Evolutionary conservation across 2,329 filamentous ascomycete species (phyloP).

Genomic region (Xylaria sp.): DNA sequence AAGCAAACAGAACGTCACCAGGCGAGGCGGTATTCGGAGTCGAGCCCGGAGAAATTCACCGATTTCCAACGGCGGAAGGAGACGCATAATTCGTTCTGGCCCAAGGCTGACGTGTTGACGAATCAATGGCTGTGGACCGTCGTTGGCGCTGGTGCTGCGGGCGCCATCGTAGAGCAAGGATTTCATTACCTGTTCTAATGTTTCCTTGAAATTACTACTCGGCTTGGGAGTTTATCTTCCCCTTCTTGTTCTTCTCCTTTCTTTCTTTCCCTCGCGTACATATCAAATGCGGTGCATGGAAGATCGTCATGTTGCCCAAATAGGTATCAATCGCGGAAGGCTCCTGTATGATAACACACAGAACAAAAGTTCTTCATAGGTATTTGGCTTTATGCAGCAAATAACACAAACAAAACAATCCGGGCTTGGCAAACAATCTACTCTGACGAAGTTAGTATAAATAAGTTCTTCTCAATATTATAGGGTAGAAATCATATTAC

Average conservation of each 20-base stretch:
- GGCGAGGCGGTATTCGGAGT: conserved; percentile 61
- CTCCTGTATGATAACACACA: too few species aligned
- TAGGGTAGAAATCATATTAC: too few species aligned
- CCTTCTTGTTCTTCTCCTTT: not conserved
- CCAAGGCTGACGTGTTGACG: conserved; percentile 56
- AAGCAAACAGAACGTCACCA: conserved; percentile 64
- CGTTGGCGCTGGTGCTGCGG: conserved; percentile 59
- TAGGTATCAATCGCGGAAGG: not conserved
- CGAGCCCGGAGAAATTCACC: conserved; percentile 61
- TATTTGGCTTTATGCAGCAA: too few species aligned
- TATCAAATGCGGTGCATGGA: not conserved
- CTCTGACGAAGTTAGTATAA: too few species aligned
- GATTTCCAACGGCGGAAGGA: conserved; percentile 62
- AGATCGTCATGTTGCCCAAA: not conserved
- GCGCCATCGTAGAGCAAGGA: conserved; percentile 58
- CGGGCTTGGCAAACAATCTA: too few species aligned
- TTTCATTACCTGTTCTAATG: conserved; percentile 24
- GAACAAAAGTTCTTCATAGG: too few species aligned
- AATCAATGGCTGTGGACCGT: conserved; percentile 69
- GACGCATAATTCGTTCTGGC: conserved; percentile 71
- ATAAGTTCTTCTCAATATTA: too few species aligned
- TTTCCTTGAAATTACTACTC: not conserved
- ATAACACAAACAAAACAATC: too few species aligned
- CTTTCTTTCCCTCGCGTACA: not conserved
- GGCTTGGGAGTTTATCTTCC: too few species aligned